Base-by-base conservation (phyloP, 1,284 basidiomycete genomes). In the Tremellales sp. region DNA sequence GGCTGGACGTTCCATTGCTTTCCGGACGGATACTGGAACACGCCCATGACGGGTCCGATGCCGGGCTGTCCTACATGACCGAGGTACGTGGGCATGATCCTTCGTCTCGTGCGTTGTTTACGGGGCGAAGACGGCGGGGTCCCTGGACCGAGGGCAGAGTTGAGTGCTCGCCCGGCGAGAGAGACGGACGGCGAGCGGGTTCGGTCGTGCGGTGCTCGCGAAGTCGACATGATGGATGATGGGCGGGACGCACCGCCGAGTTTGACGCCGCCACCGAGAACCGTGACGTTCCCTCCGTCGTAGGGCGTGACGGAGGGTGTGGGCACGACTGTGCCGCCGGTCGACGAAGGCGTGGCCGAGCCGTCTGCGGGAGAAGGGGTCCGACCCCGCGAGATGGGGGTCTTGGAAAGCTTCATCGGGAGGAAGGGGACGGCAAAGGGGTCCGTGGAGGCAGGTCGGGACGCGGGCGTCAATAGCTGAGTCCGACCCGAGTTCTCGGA, bases 221-320 rank as follows among this genome's bases (percentile, higher is more conserved):
- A 41, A 12, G 24, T 40, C 3, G 55, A 50, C 38, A 54, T 51
- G 7, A 60, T 63, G 3, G 57, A 60, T 26, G 57, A 52, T 13
- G 67, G 55, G 36, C 68, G 59, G 14, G 38, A 45, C 5, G 45
- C 49, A 4, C 48, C 51, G 36, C 71, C 72, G 10, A 74, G 64
- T 52, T 72, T 72, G 46, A 72, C 70, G 27, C 72, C 72, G 18
- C 73, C 73, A 14, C 73, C 73, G 13, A 74, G 59, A 28, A 73
- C 71, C 10, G 69, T 72, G 24, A 74, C 73, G 47, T 74, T 74
- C 14, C 71, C 73, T 36, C 71, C 71, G 46, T 74, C 73, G 48
- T 74, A 74, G 0, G 71, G 70, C 9, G 71, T 72, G 26, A 73
- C 70, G 29, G 65, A 57, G n/a, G 65, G 63, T 22, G 60, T 61